Evolutionary conservation across 2,329 filamentous ascomycete genomes (phyloP), one percentile per base, ranked within the genome.

Genomic region (Beauveria brongniartii): DNA sequence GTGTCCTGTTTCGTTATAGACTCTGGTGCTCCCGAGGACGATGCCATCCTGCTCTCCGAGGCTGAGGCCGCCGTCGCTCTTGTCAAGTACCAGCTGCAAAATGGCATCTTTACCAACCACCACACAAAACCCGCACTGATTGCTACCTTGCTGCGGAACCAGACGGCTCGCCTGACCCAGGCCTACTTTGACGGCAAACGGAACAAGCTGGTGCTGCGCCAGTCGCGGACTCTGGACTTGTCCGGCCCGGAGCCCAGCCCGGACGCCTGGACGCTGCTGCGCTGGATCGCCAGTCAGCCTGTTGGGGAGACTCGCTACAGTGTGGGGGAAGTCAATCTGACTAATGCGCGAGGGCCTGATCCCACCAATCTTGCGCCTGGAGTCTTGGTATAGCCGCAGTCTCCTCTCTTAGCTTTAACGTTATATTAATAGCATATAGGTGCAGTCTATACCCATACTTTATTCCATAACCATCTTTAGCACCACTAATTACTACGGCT

Each of bases 141-240:
- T 20, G 55, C 46, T 1, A 58, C 46, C 34, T 18, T 58, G 2
- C 18, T 50, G 16, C 16, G 34, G 22, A 51, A 51, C 34, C 34
- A 51, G 46, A 51, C 46, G 14, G 55, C 20, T 24, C 55, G 55
- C 14, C 30, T 58, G 8, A 58, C 55, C 7, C 55, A 43, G 44
- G 46, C 55, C 34, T 30, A 58, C 22, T 58, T 58, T 30, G 55
- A 58, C 34, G 34, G 34, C 55, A 58, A 58, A 18, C 30, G 30
- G 10, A 58, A 51, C 22, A 58, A 20, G 46, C 55, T 58, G 7
- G 55, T 58, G 12, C 16, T 51, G 46, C 55, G 55, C 34, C 55
- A 58, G 34, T 58, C 55, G 22, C 46, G 55, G 34, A 51, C 34
- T 5, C 46, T 58, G 8, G 55, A 51, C 55, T 22, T 58, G 8